Evolutionary conservation across 2,329 filamentous ascomycete species (phyloP).

Genomic region (Diplocarpon rosae): DNA sequence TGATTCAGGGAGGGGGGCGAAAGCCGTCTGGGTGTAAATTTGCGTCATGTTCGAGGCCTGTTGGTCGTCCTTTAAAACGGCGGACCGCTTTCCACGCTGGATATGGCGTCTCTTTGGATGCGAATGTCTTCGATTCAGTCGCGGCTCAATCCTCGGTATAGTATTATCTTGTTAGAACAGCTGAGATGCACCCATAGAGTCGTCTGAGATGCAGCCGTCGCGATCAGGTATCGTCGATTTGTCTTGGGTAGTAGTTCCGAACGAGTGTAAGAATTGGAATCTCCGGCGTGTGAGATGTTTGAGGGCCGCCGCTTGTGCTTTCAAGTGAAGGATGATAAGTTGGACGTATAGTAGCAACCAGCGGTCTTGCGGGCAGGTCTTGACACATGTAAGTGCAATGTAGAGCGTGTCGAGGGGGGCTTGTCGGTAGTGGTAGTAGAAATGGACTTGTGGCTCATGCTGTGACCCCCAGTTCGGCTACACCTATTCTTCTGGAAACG

Average conservation of each 20-base stretch:
- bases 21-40: slow-evolving; percentile 21
- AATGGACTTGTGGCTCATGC: slow-evolving; percentile 25
- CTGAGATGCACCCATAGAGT: slow-evolving; percentile 1
- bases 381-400: too few relatives aligned
- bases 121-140: too few relatives aligned
- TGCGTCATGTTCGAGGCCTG: slow-evolving; percentile 22
- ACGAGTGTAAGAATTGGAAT: too few relatives aligned
- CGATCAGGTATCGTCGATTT: slow-evolving; percentile 19
- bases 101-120: slow-evolving; percentile 13
- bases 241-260: too few relatives aligned
- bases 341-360: too few relatives aligned
- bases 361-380: too few relatives aligned
- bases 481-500: slow-evolving; percentile 26
- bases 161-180: slow-evolving; percentile 22
- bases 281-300: too few relatives aligned
- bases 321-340: too few relatives aligned
- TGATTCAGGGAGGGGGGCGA: slow-evolving; percentile 16
- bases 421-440: slow-evolving; percentile 20
- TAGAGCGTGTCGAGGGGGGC: too few relatives aligned
- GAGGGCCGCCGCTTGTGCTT: too few relatives aligned
- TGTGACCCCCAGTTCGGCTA: slow-evolving; percentile 21
- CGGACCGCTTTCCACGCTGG: slow-evolving; percentile 11
- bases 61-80: slow-evolving; percentile 4
- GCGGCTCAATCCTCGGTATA: too few relatives aligned
- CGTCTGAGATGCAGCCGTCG: slow-evolving; percentile 19